Evolutionary conservation across 2,329 filamentous ascomycete species (phyloP).

Genomic region (Cladophialophora bantiana): DNA sequence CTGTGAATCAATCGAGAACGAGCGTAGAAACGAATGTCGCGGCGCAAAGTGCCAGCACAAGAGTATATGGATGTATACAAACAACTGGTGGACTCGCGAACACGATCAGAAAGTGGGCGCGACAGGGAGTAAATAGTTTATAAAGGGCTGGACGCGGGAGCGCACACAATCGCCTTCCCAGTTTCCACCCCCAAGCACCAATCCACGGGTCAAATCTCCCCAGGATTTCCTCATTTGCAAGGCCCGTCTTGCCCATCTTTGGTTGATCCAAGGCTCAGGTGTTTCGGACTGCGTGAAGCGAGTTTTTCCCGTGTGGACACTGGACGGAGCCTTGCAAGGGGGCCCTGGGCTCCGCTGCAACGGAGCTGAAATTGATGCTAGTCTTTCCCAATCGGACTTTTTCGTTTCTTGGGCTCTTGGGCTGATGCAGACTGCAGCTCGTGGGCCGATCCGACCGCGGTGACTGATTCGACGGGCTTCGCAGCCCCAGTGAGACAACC

Average conservation of each 20-base stretch:
- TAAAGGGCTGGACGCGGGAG: not conserved
- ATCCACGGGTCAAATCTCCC: constrained; percentile 27
- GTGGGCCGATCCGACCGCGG: constrained; percentile 5
- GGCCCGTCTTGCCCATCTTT: not conserved
- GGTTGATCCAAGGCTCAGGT: not conserved
- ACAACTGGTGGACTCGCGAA: constrained; percentile 3
- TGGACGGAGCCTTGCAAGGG: constrained; percentile 11
- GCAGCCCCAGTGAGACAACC: not conserved
- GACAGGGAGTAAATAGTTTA: constrained; percentile 14
- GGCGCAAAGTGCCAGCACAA: constrained; percentile 26
- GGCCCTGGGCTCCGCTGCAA: constrained; percentile 18
- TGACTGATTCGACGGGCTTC: constrained; percentile 11
- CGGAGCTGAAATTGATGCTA: constrained; percentile 2
- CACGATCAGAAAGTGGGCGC: constrained; percentile 12
- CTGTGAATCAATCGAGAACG: constrained; percentile 11
- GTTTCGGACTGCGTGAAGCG: constrained; percentile 25
- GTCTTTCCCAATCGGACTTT: constrained; percentile 11
- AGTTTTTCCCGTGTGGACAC: constrained; percentile 4
- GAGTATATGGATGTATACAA: not conserved
- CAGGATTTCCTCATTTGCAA: constrained; percentile 23
- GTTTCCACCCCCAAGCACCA: constrained; percentile 4
- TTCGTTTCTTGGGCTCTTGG: not conserved
- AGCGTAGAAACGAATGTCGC: constrained; percentile 20
- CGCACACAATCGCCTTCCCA: not conserved
- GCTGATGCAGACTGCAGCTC: not conserved